Evolutionary conservation across 2,329 filamentous ascomycete species (phyloP), one percentile per base, ranked within the genome.

Genomic region (Cercospora beticola): DNA sequence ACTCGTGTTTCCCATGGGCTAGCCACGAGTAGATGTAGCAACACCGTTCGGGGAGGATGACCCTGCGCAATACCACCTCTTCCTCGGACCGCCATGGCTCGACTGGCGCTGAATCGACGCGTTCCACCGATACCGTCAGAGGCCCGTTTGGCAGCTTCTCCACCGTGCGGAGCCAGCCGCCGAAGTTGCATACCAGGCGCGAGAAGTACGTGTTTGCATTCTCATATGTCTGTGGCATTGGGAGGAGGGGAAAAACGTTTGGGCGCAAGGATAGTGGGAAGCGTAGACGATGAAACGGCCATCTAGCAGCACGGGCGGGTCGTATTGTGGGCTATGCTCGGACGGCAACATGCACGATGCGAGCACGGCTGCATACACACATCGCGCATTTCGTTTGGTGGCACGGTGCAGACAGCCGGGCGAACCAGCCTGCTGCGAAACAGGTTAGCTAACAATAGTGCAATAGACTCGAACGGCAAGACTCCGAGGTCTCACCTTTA

Each of bases 111-210:
- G 86, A 88, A 75, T 91, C 89, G 82, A 87, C 86, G 80, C 86
- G 86, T 75, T 91, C 89, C 70, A 86, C 85, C 76, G 86, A 88
- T 76, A 93, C 90, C 64, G 83, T 90, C 73, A 86, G 85, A 79
- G 88, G 86, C 2, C 84, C 74, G 18, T 76, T 74, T 60, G 65
- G 43, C 56, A 71, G 69, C 54, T 72, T 71, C 64, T 67, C 64
- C 31, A 63, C 65, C 33, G 68, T 68, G 64, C 65, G 70, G 33
- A 69, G 70, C 36, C 70, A 68, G 65, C 71, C 74, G 46, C 65
- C 71, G 73, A 75, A 68, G 67, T 72, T 77, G 71, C 73, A 86
- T 76, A 85, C 86, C 74, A 76, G 75, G 80, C 81, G 73, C 64
- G 66, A 73, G 64, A 74, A 76, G 85, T 86, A 82, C 70, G 83